phyloP scores from a whole-genome alignment of 305 asterid species.

The Stenogyne calaminthoides region DNA sequence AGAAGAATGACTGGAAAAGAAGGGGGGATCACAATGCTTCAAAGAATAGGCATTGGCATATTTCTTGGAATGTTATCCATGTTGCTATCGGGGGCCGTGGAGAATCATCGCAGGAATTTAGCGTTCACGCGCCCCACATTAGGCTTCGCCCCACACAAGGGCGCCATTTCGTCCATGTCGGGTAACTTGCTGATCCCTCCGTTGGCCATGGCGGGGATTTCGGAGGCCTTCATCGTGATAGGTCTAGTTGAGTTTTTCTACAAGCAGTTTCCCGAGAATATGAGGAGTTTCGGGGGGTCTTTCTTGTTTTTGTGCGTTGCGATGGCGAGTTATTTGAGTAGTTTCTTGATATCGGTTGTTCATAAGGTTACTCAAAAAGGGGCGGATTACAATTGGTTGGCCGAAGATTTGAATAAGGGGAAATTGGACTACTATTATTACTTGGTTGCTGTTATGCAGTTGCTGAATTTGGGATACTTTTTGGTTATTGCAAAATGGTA shows the following conservation, averaged over 20 bases:
- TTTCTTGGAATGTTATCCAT: slow-evolving; percentile 40
- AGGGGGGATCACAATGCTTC: slow-evolving; percentile 52
- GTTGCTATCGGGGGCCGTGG: slow-evolving; percentile 45
- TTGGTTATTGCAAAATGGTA: slow-evolving; percentile 61
- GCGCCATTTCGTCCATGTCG: slow-evolving; percentile 68
- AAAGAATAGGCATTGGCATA: slow-evolving; percentile 49
- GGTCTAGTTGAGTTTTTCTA: slow-evolving; percentile 66
- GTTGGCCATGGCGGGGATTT: slow-evolving; percentile 51
- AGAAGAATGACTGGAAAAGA: slow-evolving; percentile 39
- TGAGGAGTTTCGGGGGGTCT: slow-evolving; percentile 76
- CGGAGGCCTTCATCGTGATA: slow-evolving; percentile 64
- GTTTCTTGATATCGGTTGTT: slow-evolving; percentile 54
- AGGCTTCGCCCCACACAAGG: slow-evolving; percentile 52
- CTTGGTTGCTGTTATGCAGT: slow-evolving; percentile 55
- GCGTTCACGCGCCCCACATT: slow-evolving; percentile 50
- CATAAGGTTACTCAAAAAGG: slow-evolving; percentile 40
- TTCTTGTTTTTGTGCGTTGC: slow-evolving; percentile 61
- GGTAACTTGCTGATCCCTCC: slow-evolving; percentile 68
- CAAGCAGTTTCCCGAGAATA: slow-evolving; percentile 85
- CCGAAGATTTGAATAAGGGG: slow-evolving; percentile 72
- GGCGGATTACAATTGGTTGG: slow-evolving; percentile 49
- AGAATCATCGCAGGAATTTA: slow-evolving; percentile 39
- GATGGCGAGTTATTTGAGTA: slow-evolving; percentile 51
- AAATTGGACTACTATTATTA: slow-evolving; percentile 74
- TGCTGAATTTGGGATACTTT: slow-evolving; percentile 54